phyloP scores from a whole-genome alignment of 805 yeast genomes.

The Torulaspora maleeae region DNA sequence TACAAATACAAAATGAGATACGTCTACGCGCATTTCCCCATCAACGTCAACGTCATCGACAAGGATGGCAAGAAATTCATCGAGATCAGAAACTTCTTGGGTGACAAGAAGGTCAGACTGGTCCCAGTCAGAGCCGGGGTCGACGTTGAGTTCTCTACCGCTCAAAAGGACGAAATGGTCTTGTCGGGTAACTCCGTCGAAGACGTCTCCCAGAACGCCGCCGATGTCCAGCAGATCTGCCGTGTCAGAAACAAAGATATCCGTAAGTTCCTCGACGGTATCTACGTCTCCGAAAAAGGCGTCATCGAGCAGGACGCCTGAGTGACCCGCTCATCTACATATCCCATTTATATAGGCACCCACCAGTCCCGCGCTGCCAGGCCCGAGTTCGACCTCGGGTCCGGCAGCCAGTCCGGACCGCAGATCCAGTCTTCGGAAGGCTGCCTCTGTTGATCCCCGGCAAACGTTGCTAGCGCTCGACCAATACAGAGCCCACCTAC shows the following conservation, averaged over 20 bases:
- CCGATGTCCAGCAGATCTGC: slow-evolving; percentile 82
- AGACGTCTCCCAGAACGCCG: slow-evolving; percentile 15
- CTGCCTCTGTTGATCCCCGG: slow-evolving; percentile 1
- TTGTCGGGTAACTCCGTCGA: slow-evolving; percentile 57
- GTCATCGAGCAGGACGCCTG: slow-evolving; percentile 52
- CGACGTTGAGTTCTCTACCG: slow-evolving; percentile 69
- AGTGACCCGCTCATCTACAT: neutral
- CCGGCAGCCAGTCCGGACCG: too few relatives aligned
- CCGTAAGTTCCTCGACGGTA: slow-evolving; percentile 99
- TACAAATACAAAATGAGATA: slow-evolving; percentile 99
- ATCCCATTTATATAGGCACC: neutral
- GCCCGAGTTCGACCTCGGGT: too few relatives aligned
- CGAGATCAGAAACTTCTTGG: slow-evolving; percentile 99
- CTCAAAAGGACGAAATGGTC: slow-evolving; percentile 91
- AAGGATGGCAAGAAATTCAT: slow-evolving; percentile 68
- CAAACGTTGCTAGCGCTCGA: slow-evolving; percentile 30
- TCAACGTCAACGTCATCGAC: slow-evolving; percentile 89
- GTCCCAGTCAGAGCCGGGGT: slow-evolving; percentile 89
- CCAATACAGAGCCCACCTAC: slow-evolving; percentile 28
- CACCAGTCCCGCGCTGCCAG: neutral
- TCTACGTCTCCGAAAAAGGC: slow-evolving; percentile 96
- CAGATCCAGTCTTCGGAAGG: neutral
- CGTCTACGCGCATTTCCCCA: slow-evolving; percentile 99
- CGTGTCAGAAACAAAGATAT: slow-evolving; percentile 99
- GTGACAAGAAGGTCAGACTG: slow-evolving; percentile 95